Evolutionary conservation across 371 early-diverging fungal species (phyloP).

Genomic region (Batkoa obscura): DNA sequence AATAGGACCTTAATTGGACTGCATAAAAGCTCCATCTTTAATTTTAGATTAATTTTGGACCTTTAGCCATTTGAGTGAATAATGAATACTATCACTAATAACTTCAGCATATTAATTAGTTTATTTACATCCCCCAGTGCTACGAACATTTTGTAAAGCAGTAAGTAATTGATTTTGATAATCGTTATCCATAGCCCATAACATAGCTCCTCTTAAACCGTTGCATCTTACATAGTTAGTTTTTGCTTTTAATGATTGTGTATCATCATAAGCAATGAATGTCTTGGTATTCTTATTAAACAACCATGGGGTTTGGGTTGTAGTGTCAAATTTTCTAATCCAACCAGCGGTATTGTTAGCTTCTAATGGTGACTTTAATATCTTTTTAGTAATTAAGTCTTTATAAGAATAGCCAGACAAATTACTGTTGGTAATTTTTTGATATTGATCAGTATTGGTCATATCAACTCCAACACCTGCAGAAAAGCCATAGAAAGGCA

Average conservation of each 20-base stretch:
- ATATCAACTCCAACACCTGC: slow-evolving; percentile 7
- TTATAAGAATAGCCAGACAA: neutral
- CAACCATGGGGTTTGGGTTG: slow-evolving; percentile 44
- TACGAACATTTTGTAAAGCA: neutral
- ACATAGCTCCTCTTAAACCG: slow-evolving; percentile 37
- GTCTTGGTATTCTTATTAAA: slow-evolving; percentile 27
- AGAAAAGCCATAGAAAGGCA: slow-evolving; percentile 40
- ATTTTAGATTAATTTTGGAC: no score
- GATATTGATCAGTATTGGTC: slow-evolving; percentile 4
- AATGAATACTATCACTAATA: no score
- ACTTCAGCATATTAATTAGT: no score
- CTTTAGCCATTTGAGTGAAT: no score
- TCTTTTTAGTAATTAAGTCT: neutral
- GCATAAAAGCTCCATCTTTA: no score
- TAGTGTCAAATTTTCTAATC: slow-evolving; percentile 34
- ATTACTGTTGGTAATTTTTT: neutral
- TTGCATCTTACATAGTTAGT: slow-evolving; percentile 22
- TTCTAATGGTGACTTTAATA: slow-evolving; percentile 38
- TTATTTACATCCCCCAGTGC: neutral
- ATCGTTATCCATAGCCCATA: slow-evolving; percentile 23
- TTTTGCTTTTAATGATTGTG: slow-evolving; percentile 16
- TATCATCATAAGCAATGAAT: slow-evolving; percentile 35
- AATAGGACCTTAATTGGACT: no score
- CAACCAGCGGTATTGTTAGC: slow-evolving; percentile 23
- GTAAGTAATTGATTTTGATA: slow-evolving; percentile 8